Conservation (phyloP, 2,329 filamentous ascomycete species). For the Parafenestella ontariensis region DNA sequence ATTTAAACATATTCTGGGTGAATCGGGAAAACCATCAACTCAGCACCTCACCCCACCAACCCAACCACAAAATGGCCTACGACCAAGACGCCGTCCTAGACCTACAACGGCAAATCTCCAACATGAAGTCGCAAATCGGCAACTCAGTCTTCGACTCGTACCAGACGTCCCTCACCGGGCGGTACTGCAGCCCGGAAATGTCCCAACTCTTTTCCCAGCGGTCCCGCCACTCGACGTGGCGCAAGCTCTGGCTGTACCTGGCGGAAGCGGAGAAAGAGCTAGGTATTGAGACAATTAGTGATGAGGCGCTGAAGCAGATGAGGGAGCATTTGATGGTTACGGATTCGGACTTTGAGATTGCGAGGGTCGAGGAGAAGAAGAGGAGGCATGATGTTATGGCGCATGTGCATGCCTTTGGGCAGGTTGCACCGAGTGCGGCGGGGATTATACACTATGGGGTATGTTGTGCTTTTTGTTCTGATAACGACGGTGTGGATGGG, state of each 20-base stretch:
- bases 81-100: constrained; percentile 28
- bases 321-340: constrained; percentile 53
- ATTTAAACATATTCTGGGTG: no score
- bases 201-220: constrained; percentile 78
- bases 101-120: constrained; percentile 29
- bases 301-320: constrained; percentile 63
- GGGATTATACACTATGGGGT: constrained; percentile 78
- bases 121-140: constrained; percentile 28
- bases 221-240: constrained; percentile 78
- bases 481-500: neutral
- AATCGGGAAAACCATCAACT: constrained; percentile 10
- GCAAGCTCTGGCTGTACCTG: constrained; percentile 83
- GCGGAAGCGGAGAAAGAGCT: constrained; percentile 84
- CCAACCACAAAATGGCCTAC: constrained; percentile 17
- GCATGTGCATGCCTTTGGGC: constrained; percentile 75
- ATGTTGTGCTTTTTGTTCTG: constrained; percentile 59
- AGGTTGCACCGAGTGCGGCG: constrained; percentile 75
- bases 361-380: constrained; percentile 58
- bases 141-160: constrained; percentile 33
- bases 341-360: constrained; percentile 57
- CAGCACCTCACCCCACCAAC: constrained; percentile 5
- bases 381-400: constrained; percentile 73
- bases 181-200: constrained; percentile 70
- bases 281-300: constrained; percentile 72
- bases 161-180: constrained; percentile 37